A percentile compares a stretch with the other conserved stretches of the same genome.
Conservation (phyloP, 1,284 basidiomycete genomes). For the Heterobasidion annosum region DNA sequence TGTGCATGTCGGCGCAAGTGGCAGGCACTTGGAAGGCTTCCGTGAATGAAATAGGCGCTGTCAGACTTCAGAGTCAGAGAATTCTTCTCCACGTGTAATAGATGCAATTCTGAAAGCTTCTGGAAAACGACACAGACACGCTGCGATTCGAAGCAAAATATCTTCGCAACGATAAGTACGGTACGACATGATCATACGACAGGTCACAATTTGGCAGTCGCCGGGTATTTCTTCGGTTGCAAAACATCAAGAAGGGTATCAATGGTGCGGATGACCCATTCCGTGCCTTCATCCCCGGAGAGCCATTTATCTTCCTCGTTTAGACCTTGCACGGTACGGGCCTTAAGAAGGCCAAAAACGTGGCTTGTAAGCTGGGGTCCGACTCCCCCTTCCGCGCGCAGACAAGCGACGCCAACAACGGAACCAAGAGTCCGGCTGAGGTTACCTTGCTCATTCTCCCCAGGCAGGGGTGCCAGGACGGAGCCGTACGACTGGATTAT, state of each 20-base stretch:
- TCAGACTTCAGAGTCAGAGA: background rate
- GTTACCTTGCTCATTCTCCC: constrained; percentile 59
- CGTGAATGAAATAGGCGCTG: background rate
- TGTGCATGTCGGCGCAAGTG: background rate
- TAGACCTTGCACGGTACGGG: constrained; percentile 49
- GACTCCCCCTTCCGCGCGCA: constrained; percentile 84
- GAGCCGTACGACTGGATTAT: constrained; percentile 92
- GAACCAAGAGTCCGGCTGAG: constrained; percentile 84
- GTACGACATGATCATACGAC: constrained; percentile 3
- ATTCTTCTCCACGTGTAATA: background rate
- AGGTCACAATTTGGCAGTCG: constrained; percentile 48
- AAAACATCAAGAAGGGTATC: constrained; percentile 75
- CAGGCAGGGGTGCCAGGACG: constrained; percentile 72
- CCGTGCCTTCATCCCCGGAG: constrained; percentile 81
- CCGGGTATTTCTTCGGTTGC: constrained; percentile 19
- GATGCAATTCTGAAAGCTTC: background rate
- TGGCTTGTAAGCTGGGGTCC: constrained; percentile 89
- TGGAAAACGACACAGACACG: constrained; percentile 1
- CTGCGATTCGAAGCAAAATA: constrained; percentile 1
- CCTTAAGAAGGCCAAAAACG: constrained; percentile 89
- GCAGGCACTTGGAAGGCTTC: background rate
- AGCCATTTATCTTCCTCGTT: constrained; percentile 81
- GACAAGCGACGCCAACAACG: constrained; percentile 84
- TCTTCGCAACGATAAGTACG: background rate
- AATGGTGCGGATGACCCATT: constrained; percentile 86